These are phyloP conservation scores for Fraxinus latifolia DNA, from an alignment of 305 asterid genomes.

Conservation along the genomic window DNA sequence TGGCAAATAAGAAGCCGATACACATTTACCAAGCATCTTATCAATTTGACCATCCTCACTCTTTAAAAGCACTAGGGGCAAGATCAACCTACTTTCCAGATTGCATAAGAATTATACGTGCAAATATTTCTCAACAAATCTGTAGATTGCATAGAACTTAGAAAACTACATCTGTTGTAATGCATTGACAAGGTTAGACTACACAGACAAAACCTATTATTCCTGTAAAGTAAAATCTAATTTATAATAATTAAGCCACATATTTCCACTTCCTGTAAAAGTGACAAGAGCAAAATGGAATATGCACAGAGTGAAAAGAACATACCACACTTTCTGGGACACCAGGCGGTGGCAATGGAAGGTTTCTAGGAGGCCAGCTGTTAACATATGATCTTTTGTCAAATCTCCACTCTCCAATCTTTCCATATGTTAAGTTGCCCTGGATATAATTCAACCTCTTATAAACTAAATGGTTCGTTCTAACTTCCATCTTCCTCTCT, in stretches of 20 bases:
- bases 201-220: background rate
- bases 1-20: background rate
- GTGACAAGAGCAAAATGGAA: background rate
- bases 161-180: background rate
- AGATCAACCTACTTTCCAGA: background rate
- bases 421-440: conserved; percentile 82
- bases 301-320: background rate
- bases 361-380: conserved; percentile 76
- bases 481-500: background rate
- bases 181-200: background rate
- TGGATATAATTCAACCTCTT: conserved; percentile 21
- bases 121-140: background rate
- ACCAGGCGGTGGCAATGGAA: conserved; percentile 86
- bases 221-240: background rate
- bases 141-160: background rate
- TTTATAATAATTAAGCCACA: background rate
- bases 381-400: conserved; percentile 76
- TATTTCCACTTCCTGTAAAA: background rate
- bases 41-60: background rate
- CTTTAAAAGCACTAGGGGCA: background rate
- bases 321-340: conserved; percentile 93
- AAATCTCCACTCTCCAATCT: conserved; percentile 95
- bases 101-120: background rate
- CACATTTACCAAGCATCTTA: background rate
- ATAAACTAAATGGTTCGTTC: background rate